Percentiles rank a stretch among this genome's conserved stretches.
Conservation (phyloP, 352 stramenopile species). For the Thraustochytrium sp. region DNA sequence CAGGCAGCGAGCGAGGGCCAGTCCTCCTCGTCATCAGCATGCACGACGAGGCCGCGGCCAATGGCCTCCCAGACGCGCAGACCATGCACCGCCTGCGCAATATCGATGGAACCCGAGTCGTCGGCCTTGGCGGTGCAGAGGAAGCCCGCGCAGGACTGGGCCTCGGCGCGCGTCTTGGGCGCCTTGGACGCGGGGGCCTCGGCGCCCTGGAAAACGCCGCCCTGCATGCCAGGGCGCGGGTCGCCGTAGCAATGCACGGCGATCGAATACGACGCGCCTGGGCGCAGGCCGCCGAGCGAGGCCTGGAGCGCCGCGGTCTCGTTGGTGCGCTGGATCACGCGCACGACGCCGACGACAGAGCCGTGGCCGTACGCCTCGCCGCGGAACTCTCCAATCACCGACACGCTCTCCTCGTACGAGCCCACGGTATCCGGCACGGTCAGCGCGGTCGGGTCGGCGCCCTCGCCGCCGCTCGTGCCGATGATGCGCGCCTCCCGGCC, state of each 20-base stretch:
- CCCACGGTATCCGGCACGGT: not conserved
- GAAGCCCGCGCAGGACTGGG: not conserved
- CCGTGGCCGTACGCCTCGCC: slow-evolving; percentile 22
- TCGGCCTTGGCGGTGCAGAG: not conserved
- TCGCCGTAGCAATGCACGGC: slow-evolving; percentile 14
- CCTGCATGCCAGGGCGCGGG: not conserved
- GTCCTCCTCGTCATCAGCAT: not conserved
- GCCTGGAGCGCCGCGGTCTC: not conserved
- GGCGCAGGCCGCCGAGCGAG: not conserved
- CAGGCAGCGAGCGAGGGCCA: not conserved
- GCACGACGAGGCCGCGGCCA: slow-evolving; percentile 16
- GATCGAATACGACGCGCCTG: not conserved
- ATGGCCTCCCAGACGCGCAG: slow-evolving; percentile 30
- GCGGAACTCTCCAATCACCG: not conserved
- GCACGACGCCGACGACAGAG: not conserved
- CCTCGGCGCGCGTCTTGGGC: not conserved
- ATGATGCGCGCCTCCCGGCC: not conserved
- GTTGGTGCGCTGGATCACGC: slow-evolving; percentile 9
- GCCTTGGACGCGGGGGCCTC: not conserved
- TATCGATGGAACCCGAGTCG: not conserved
- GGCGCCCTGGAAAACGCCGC: not conserved
- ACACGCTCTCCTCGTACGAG: slow-evolving; percentile 7
- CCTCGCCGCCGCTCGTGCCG: not conserved
- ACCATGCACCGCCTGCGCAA: not conserved
- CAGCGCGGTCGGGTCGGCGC: not conserved